A percentile compares a stretch with the other conserved stretches of the same genome.
These are phyloP conservation scores for Eragrostis curvula DNA, from an alignment of 176 grass and related monocot species.

Conservation along the genomic window DNA sequence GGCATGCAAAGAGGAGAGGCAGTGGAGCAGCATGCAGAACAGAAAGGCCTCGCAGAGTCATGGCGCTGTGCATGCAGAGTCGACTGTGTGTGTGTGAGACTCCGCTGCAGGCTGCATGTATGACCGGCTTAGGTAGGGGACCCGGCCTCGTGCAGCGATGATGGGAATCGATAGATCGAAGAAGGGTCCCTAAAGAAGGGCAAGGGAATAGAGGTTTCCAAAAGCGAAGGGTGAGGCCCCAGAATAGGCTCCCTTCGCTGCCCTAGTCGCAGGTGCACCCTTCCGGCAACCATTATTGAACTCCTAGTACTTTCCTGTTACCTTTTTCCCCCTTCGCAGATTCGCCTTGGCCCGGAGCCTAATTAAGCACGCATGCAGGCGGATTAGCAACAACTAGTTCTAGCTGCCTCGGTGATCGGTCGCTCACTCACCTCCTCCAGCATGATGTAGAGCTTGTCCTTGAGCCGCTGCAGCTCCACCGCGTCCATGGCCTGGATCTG, in stretches of 20 bases:
- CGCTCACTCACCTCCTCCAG: slow-evolving; percentile 86
- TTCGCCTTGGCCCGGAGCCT: slow-evolving; percentile 40
- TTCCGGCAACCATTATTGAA: slow-evolving; percentile 73
- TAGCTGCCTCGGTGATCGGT: neutral
- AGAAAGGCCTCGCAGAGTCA: slow-evolving; percentile 52
- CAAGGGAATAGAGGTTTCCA: slow-evolving; percentile 94
- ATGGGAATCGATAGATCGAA: neutral
- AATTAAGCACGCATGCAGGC: slow-evolving; percentile 18
- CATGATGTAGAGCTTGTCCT: slow-evolving; percentile 84
- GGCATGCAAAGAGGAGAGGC: slow-evolving; percentile 51
- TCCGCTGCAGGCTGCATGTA: slow-evolving; percentile 15
- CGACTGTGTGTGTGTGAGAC: slow-evolving; percentile 6
- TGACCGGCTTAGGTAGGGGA: slow-evolving; percentile 51
- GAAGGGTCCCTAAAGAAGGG: slow-evolving; percentile 49
- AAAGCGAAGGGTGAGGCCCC: slow-evolving; percentile 71
- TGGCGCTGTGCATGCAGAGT: slow-evolving; percentile 33
- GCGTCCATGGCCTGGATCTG: slow-evolving; percentile 73
- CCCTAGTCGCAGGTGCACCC: slow-evolving; percentile 71
- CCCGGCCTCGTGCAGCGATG: slow-evolving; percentile 17
- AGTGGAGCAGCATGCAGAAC: slow-evolving; percentile 44
- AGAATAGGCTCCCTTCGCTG: slow-evolving; percentile 61
- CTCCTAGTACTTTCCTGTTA: slow-evolving; percentile 32
- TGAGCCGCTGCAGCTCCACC: slow-evolving; percentile 82
- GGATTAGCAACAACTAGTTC: slow-evolving; percentile 9
- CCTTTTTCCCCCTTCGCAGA: slow-evolving; percentile 15